Evolutionary conservation across 441 rosid species (phyloP).

Genomic region (Rhodomyrtus psidioides): DNA sequence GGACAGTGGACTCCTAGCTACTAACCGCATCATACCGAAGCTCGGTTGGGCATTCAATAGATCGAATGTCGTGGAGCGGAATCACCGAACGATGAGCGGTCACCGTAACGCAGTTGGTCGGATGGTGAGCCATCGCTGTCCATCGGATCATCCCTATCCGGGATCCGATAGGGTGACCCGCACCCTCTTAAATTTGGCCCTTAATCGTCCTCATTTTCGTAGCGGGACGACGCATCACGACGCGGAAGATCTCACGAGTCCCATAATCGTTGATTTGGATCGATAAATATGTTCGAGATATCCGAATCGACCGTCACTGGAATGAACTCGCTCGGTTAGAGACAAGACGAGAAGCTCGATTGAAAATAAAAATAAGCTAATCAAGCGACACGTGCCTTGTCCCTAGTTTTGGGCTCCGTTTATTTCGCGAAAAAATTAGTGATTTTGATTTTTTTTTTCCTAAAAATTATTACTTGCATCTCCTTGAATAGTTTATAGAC

Average conservation of each 20-base stretch:
- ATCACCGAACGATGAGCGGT: background rate
- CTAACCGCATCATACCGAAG: background rate
- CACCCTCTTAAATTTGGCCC: background rate
- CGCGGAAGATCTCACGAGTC: background rate
- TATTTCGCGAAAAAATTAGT: too few species aligned
- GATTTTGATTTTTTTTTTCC: too few species aligned
- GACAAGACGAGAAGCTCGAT: background rate
- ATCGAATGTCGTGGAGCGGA: background rate
- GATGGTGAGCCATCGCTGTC: background rate
- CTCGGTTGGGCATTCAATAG: background rate
- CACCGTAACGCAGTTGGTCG: background rate
- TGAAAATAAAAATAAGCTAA: background rate
- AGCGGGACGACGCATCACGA: too few species aligned
- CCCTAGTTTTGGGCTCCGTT: background rate
- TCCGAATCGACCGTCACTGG: accelerated
- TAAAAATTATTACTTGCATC: too few species aligned
- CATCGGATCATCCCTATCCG: background rate
- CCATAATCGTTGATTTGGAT: background rate
- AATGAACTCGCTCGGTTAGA: background rate
- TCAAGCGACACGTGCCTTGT: background rate
- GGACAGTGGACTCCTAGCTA: background rate
- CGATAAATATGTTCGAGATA: background rate
- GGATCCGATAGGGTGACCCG: background rate
- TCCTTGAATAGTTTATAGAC: too few species aligned
- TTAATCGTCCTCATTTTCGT: too few species aligned